These are phyloP conservation scores for Salisapilia sapeloensis DNA, from an alignment of 352 stramenopile genomes.

Conservation along the genomic window DNA sequence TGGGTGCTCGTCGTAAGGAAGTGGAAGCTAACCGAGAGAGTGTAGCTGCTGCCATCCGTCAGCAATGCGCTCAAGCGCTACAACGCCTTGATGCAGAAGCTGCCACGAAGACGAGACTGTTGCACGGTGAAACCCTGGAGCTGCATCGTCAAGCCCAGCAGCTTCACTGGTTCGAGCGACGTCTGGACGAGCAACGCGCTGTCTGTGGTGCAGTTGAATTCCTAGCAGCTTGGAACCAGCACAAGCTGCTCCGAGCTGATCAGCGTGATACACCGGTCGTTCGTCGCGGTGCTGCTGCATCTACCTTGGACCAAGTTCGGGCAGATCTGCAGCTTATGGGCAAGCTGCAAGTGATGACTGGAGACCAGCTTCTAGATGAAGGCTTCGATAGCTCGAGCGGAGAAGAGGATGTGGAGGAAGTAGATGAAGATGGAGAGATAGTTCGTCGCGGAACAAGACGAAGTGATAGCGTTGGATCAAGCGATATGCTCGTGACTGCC, in stretches of 20 bases:
- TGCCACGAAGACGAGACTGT: conserved; percentile 19
- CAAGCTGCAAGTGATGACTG: conserved; percentile 18
- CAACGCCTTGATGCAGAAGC: conserved; percentile 20
- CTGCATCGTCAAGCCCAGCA: conserved; percentile 43
- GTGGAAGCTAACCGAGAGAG: conserved; percentile 21
- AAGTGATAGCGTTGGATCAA: background rate
- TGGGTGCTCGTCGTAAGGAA: conserved; percentile 13
- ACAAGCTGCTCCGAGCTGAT: conserved; percentile 41
- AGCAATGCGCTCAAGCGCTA: conserved; percentile 29
- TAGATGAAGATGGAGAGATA: conserved; percentile 7
- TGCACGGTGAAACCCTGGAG: conserved; percentile 43
- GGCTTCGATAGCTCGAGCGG: conserved; percentile 2
- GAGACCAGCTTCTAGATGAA: background rate
- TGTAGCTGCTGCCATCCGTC: conserved; percentile 25
- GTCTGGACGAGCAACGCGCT: conserved; percentile 28
- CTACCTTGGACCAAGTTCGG: conserved; percentile 29
- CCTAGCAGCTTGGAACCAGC: conserved; percentile 40
- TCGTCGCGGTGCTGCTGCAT: too few species aligned
- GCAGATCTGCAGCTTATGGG: conserved; percentile 42
- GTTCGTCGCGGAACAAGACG: background rate
- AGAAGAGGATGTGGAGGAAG: conserved; percentile 8
- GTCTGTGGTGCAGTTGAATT: conserved; percentile 32
- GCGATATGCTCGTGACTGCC: background rate
- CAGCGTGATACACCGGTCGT: conserved; percentile 44
- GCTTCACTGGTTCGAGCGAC: conserved; percentile 54